Conservation (phyloP, 108 stramenopile genomes). For the Nitzschia sp. region DNA sequence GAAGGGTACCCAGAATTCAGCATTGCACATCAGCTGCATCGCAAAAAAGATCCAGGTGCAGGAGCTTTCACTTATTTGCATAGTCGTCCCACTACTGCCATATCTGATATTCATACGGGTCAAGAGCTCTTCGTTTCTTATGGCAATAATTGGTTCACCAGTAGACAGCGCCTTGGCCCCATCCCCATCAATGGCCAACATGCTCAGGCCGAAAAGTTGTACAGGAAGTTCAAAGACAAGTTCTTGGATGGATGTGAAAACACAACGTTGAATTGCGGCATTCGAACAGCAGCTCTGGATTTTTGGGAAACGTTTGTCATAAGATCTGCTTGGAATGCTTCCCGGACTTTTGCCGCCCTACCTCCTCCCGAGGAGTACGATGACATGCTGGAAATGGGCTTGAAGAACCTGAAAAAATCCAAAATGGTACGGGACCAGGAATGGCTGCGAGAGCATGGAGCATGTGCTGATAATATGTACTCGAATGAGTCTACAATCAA, state of each 20-base stretch:
- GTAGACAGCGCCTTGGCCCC: conserved; percentile 25
- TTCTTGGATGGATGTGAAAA: neutral
- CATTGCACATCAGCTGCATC: conserved; percentile 42
- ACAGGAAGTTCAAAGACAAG: conserved; percentile 18
- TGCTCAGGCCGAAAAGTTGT: conserved; percentile 7
- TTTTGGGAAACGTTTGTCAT: conserved; percentile 31
- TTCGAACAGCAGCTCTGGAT: conserved; percentile 4
- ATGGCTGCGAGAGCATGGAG: conserved; percentile 44
- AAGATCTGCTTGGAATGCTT: conserved; percentile 22
- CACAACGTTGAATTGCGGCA: neutral
- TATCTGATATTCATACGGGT: conserved; percentile 27
- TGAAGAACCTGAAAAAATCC: conserved; percentile 15
- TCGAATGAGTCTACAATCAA: conserved; percentile 41
- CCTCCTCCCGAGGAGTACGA: conserved; percentile 25
- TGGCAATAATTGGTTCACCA: conserved; percentile 30
- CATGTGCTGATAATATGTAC: conserved; percentile 45
- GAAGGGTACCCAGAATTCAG: conserved; percentile 21
- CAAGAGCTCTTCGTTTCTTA: conserved; percentile 51
- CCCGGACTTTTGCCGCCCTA: conserved; percentile 32
- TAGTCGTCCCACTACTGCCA: conserved; percentile 33
- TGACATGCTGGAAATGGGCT: conserved; percentile 16
- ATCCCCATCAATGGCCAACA: conserved; percentile 40
- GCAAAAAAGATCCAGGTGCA: conserved; percentile 51
- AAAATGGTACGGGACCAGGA: conserved; percentile 22
- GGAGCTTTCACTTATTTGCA: conserved; percentile 41